These are phyloP conservation scores for Penicillium samsonianum DNA, from an alignment of 495 filamentous ascomycete genomes.

Conservation along the genomic window DNA sequence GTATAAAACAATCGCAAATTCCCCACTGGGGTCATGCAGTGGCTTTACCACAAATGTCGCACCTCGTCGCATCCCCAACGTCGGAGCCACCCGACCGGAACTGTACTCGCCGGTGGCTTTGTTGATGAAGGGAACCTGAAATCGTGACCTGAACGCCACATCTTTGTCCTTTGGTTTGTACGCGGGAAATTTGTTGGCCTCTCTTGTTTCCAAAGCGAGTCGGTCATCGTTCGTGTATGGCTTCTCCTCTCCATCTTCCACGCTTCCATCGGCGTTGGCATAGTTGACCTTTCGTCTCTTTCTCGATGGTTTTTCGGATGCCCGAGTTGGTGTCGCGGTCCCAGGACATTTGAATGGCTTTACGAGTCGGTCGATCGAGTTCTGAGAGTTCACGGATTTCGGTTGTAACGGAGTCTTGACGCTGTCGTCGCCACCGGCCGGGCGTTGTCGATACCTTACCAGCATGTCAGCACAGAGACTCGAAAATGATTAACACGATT, in stretches of 20 bases:
- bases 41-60: conserved; percentile 86
- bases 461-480: conserved; percentile 2
- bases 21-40: conserved; percentile 90
- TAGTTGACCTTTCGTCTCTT: conserved; percentile 93
- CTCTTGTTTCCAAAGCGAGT: conserved; percentile 80
- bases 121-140: conserved; percentile 82
- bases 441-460: conserved; percentile 49
- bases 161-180: conserved; percentile 91
- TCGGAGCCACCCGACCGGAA: conserved; percentile 75
- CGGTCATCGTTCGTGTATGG: conserved; percentile 88
- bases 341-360: conserved; percentile 95
- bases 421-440: conserved; percentile 29
- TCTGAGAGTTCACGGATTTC: conserved; percentile 50
- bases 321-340: conserved; percentile 65
- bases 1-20: conserved; percentile 95
- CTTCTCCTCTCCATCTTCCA: conserved; percentile 69
- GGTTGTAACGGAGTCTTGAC: conserved; percentile 41
- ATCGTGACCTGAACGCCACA: conserved; percentile 75
- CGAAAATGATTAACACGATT: background rate
- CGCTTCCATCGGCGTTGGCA: conserved; percentile 70
- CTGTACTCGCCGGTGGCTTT: conserved; percentile 73
- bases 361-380: conserved; percentile 68
- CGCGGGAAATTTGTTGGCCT: conserved; percentile 85
- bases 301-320: conserved; percentile 78
- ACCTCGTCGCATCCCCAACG: conserved; percentile 81